Base-by-base conservation (phyloP, 345 rosid species). In the Eutrema heterophyllum region DNA sequence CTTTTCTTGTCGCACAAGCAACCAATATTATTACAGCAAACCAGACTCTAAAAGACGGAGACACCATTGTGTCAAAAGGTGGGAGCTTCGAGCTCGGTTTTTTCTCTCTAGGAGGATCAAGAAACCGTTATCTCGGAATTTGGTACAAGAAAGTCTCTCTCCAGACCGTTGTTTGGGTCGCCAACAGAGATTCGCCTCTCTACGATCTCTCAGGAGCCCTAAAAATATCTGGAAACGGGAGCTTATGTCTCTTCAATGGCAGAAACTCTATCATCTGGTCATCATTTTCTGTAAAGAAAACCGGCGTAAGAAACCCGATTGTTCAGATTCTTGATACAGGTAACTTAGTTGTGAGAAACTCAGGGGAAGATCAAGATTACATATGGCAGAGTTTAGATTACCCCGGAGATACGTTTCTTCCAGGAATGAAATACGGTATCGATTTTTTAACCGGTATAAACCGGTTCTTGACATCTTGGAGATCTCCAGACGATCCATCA, bases 301-400 rank as follows among this genome's bases (percentile, higher is more conserved):
- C 43, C 54, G 1, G 33, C 15, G 40, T 48, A 41, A 67, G 24
- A 54, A 83, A 76, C 59, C 90, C 88, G 6, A 54, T 68, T 1
- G 79, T 83, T 44, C 88, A 86, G 86, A 74, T 94, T 64, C 74
- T 89, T 45, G 89, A 83, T 55, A 79, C 85, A 26, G 97, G 99
- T 32, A 92, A 94, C 52, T 74, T 94, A 9, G 89, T 94, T 7
- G 69, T 92, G 27, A 87, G 68, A 81, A 88, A 86, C 63, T 78
- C 71, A n/a, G 51, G n/a, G 24, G 62, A 59, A 55, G 38, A 64
- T 54, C 68, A 70, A 41, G 53, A 74, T 73, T 79, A 73, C 67
- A 62, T 89, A 9, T 94, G 97, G 97, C 97, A 89, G 73, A 91
- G 97, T 70, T 91, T 91, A 29, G 97, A 94, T 80, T 75, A 76